These are phyloP conservation scores for Eugenia klotzschiana DNA, from an alignment of 441 rosid species.

Conservation along the genomic window DNA sequence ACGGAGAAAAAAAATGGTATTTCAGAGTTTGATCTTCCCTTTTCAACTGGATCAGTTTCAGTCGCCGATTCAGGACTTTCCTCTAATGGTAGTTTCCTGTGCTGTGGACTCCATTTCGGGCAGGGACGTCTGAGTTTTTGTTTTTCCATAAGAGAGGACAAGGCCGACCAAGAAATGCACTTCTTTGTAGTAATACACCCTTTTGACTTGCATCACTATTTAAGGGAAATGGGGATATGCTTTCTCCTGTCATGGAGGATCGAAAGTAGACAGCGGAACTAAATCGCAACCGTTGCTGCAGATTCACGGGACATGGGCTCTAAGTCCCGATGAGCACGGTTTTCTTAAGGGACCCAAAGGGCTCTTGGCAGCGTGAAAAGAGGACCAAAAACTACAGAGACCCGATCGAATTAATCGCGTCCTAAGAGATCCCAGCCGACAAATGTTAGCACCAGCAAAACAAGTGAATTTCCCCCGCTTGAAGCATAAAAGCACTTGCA, in stretches of 20 bases:
- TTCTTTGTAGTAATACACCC: neutral
- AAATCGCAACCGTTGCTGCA: neutral
- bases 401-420: neutral
- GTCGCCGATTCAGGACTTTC: too few relatives aligned
- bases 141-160: too few relatives aligned
- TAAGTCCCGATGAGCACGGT: neutral
- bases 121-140: neutral
- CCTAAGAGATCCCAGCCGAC: neutral
- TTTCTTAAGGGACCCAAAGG: neutral
- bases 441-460: neutral
- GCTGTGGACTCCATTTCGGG: neutral
- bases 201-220: neutral
- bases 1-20: too few relatives aligned
- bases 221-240: neutral
- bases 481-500: neutral
- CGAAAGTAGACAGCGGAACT: neutral
- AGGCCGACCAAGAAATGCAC: neutral
- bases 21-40: too few relatives aligned
- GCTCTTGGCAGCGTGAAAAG: neutral
- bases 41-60: too few relatives aligned
- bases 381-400: neutral
- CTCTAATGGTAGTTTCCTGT: neutral
- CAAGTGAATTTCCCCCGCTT: neutral
- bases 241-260: neutral
- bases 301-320: neutral